phyloP scores from a whole-genome alignment of 345 rosid genomes.

The Sapria himalayana region DNA sequence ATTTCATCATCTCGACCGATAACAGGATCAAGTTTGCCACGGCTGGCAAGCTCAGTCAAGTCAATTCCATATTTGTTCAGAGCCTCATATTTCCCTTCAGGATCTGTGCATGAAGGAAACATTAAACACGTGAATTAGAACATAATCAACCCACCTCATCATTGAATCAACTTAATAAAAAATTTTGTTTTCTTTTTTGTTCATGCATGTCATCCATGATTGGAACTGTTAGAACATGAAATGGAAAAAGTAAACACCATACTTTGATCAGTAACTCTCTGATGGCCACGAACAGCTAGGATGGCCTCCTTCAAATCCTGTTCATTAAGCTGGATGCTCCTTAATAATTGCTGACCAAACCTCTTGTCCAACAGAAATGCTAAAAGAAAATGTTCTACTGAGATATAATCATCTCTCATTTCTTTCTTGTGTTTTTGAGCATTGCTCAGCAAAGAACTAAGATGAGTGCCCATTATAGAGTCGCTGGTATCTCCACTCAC shows the following conservation, averaged over 20 bases:
- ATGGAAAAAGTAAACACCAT: constrained; percentile 2
- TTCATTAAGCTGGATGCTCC: constrained; percentile 32
- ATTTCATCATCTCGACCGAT: constrained; percentile 86
- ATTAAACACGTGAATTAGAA: neutral
- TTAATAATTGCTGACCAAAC: constrained; percentile 51
- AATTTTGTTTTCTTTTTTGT: too few relatives aligned
- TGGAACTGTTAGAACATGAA: too few relatives aligned
- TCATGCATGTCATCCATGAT: too few relatives aligned
- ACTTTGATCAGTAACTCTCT: constrained; percentile 84
- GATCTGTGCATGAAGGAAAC: constrained; percentile 25
- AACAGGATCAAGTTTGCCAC: constrained; percentile 91
- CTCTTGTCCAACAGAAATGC: constrained; percentile 52
- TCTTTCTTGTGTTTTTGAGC: constrained; percentile 46
- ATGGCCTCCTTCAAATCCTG: constrained; percentile 45
- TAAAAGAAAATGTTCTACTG: constrained; percentile 57
- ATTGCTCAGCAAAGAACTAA: constrained; percentile 30
- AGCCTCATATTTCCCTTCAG: constrained; percentile 67
- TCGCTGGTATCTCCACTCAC: constrained; percentile 52
- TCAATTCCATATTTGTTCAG: constrained; percentile 82
- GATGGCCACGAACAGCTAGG: constrained; percentile 60
- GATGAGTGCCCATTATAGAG: constrained; percentile 38
- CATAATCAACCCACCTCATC: too few relatives aligned
- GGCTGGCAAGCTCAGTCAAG: constrained; percentile 70
- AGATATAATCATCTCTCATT: constrained; percentile 62
- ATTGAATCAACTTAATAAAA: too few relatives aligned